A percentile compares a stretch with the other conserved stretches of the same genome.
These are phyloP conservation scores for Trametes versicolor DNA, from an alignment of 1,284 basidiomycete genomes.

Conservation along the genomic window DNA sequence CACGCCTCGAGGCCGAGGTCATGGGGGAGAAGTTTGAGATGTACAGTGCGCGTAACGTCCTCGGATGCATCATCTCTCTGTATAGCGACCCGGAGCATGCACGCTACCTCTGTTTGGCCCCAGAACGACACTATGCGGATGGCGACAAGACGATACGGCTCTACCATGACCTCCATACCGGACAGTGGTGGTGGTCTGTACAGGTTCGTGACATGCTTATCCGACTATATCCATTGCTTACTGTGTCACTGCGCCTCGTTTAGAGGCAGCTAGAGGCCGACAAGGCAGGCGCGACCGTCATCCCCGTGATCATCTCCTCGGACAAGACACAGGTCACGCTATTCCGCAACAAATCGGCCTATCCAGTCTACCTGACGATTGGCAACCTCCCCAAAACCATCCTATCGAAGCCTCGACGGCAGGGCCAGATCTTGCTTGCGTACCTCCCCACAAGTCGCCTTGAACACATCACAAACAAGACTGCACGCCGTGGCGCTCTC, in stretches of 20 bases:
- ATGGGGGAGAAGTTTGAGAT: conserved; percentile 38
- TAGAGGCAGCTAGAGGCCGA: conserved; percentile 42
- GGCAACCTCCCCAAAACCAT: conserved; percentile 55
- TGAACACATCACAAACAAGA: conserved; percentile 37
- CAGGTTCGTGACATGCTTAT: too few species aligned
- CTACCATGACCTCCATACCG: conserved; percentile 52
- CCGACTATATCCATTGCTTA: too few species aligned
- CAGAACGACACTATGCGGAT: conserved; percentile 45
- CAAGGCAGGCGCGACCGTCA: conserved; percentile 48
- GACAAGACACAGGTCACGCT: conserved; percentile 50
- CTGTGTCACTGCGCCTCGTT: too few species aligned
- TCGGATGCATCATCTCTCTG: conserved; percentile 38
- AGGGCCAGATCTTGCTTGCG: conserved; percentile 47
- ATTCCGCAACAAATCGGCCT: conserved; percentile 51
- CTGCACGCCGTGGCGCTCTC: conserved; percentile 17
- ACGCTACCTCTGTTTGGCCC: conserved; percentile 42
- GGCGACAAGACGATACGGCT: conserved; percentile 32
- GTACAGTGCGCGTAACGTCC: conserved; percentile 41
- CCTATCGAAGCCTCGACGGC: conserved; percentile 44
- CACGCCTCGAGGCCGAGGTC: conserved; percentile 34
- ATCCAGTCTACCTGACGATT: conserved; percentile 53
- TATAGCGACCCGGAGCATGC: conserved; percentile 29
- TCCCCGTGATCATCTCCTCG: conserved; percentile 51
- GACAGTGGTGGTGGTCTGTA: conserved; percentile 51
- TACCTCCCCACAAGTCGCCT: conserved; percentile 48